phyloP scores from a whole-genome alignment of 148 eudicot species.

The Euryodendron excelsum region DNA sequence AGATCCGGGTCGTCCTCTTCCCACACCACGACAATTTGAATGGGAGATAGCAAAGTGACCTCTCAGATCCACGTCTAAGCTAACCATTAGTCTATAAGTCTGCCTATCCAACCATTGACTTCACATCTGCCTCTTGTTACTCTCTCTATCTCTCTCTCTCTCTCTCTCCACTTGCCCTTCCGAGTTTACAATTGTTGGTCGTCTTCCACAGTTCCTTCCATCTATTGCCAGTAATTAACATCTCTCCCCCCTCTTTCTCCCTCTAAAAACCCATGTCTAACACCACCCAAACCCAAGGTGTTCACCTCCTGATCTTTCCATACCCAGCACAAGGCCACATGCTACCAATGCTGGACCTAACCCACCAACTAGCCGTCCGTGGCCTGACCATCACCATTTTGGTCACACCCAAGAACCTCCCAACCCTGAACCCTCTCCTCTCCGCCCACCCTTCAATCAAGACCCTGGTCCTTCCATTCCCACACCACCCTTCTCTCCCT shows the following conservation, averaged over 20 bases:
- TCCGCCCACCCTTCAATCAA: conserved; percentile 14
- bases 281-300: background rate
- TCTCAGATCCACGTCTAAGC: too few species aligned
- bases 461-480: conserved; percentile 35
- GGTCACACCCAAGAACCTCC: conserved; percentile 23
- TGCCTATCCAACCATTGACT: too few species aligned
- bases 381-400: conserved; percentile 15
- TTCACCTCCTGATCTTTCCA: conserved; percentile 13
- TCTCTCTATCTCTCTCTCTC: too few species aligned
- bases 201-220: too few species aligned
- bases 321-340: conserved; percentile 24
- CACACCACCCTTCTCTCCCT: conserved; percentile 50
- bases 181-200: too few species aligned
- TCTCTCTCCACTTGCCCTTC: too few species aligned
- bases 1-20: conserved; percentile 26
- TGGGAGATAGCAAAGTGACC: too few species aligned
- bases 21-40: too few species aligned
- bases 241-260: background rate
- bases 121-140: too few species aligned
- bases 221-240: too few species aligned
- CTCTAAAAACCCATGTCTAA: background rate
- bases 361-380: conserved; percentile 15
- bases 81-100: too few species aligned
- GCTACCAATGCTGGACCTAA: conserved; percentile 17
- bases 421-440: conserved; percentile 10